Conservation (phyloP, 140 eudicot genomes). For the Cichorium intybus region DNA sequence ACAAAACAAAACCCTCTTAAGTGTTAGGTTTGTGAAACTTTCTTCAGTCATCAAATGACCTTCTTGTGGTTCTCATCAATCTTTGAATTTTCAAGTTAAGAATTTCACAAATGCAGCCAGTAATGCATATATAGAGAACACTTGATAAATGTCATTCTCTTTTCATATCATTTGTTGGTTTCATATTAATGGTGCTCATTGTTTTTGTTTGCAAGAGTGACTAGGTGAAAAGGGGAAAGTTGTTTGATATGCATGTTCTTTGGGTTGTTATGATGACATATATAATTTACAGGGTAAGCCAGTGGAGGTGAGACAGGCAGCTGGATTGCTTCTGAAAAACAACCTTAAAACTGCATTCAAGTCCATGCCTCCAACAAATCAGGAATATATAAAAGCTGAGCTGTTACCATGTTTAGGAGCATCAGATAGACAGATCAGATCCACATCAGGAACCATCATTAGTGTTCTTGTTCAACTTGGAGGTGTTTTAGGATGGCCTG, state of each 20-base stretch:
- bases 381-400: conserved; percentile 76
- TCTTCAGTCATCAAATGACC: too few relatives aligned
- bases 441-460: conserved; percentile 89
- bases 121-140: neutral
- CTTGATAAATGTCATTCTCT: neutral
- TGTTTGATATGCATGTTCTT: conserved; percentile 20
- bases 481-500: conserved; percentile 86
- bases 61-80: too few relatives aligned
- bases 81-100: too few relatives aligned
- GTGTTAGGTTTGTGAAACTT: too few relatives aligned
- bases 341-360: conserved; percentile 63
- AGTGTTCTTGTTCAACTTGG: conserved; percentile 79
- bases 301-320: conserved; percentile 93
- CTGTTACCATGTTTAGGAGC: conserved; percentile 87
- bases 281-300: conserved; percentile 61
- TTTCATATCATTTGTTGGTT: conserved; percentile 1
- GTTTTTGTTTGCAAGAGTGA: conserved; percentile 11
- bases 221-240: conserved; percentile 9
- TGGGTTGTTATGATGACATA: conserved; percentile 14
- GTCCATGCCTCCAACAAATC: conserved; percentile 67
- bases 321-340: conserved; percentile 91
- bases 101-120: neutral
- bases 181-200: conserved; percentile 4
- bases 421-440: conserved; percentile 77
- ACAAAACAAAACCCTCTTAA: too few relatives aligned